Evolutionary conservation across 2,329 filamentous ascomycete genomes (phyloP).

Genomic region (Arthrobotrys iridis): DNA sequence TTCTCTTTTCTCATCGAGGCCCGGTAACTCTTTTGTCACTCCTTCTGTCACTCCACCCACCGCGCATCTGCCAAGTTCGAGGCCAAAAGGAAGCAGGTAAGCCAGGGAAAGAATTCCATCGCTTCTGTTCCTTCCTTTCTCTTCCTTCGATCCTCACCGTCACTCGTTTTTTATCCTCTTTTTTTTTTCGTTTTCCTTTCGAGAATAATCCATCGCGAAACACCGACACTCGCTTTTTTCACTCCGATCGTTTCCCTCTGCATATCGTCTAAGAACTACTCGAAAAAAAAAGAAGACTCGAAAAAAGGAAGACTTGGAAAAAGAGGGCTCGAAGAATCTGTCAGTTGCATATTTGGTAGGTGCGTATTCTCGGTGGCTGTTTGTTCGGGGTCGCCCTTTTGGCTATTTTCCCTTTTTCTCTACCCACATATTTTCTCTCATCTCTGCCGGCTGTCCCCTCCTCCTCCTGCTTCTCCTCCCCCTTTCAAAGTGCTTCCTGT

Average conservation of each 20-base stretch:
- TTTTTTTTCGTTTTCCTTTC: not conserved
- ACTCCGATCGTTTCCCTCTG: not conserved
- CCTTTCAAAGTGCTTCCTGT: constrained; percentile 2
- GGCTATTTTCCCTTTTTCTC: constrained; percentile 7
- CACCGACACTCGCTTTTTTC: constrained; percentile 43
- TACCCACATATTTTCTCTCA: constrained; percentile 3
- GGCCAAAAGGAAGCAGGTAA: not conserved
- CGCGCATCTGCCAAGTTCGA: constrained; percentile 7
- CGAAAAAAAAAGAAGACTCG: no score
- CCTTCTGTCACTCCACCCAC: not conserved
- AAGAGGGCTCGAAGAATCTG: no score
- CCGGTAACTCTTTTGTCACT: constrained; percentile 11
- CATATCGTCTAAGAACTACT: not conserved
- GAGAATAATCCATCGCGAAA: not conserved
- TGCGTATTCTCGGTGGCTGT: constrained; percentile 21
- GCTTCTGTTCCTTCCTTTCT: constrained; percentile 14
- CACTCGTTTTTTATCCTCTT: constrained; percentile 36
- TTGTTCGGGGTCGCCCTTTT: not conserved
- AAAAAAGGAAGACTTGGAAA: no score
- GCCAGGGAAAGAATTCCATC: constrained; percentile 5
- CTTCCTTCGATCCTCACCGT: constrained; percentile 7
- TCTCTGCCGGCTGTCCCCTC: not conserved
- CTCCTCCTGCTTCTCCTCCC: not conserved
- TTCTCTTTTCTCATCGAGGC: constrained; percentile 25
- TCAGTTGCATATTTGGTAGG: constrained; percentile 38